Percentiles rank a stretch among this genome's conserved stretches.
These are phyloP conservation scores for Candida mattraensis DNA, from an alignment of 805 yeast species.

Conservation along the genomic window DNA sequence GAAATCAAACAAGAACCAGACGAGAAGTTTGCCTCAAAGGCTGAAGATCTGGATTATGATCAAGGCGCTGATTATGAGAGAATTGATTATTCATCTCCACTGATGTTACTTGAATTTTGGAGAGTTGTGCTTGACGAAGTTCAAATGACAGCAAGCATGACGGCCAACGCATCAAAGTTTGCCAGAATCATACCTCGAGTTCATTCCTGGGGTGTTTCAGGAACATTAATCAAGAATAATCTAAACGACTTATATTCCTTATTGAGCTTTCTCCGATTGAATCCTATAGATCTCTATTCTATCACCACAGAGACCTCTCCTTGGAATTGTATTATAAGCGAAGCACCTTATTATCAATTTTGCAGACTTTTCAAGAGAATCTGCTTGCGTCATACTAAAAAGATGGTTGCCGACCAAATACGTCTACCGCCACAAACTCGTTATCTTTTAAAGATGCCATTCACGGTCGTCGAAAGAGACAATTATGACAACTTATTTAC, in stretches of 20 bases:
- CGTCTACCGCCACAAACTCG: slow-evolving; percentile 77
- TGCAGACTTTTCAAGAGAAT: slow-evolving; percentile 50
- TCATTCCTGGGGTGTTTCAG: slow-evolving; percentile 97
- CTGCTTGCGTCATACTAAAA: slow-evolving; percentile 79
- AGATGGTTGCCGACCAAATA: slow-evolving; percentile 77
- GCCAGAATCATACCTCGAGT: slow-evolving; percentile 77
- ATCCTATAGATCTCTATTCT: slow-evolving; percentile 54
- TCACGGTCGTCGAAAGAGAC: slow-evolving; percentile 82
- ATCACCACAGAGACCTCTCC: slow-evolving; percentile 21
- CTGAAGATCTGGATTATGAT: slow-evolving; percentile 25
- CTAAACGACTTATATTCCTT: slow-evolving; percentile 70
- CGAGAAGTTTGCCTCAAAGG: slow-evolving; percentile 2
- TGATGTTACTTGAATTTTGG: slow-evolving; percentile 83
- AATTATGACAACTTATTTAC: slow-evolving; percentile 67
- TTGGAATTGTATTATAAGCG: slow-evolving; percentile 28
- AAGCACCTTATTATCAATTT: slow-evolving; percentile 41
- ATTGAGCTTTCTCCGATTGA: slow-evolving; percentile 60
- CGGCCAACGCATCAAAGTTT: slow-evolving; percentile 75
- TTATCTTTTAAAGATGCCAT: slow-evolving; percentile 66
- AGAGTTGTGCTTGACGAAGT: slow-evolving; percentile 91
- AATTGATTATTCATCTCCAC: slow-evolving; percentile 73
- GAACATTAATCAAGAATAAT: slow-evolving; percentile 79
- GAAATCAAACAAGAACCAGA: slow-evolving; percentile 7
- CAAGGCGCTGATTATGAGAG: slow-evolving; percentile 27
- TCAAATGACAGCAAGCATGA: slow-evolving; percentile 80